Evolutionary conservation across 2,329 filamentous ascomycete species (phyloP).

Genomic region (Zymoseptoria ardabiliae): DNA sequence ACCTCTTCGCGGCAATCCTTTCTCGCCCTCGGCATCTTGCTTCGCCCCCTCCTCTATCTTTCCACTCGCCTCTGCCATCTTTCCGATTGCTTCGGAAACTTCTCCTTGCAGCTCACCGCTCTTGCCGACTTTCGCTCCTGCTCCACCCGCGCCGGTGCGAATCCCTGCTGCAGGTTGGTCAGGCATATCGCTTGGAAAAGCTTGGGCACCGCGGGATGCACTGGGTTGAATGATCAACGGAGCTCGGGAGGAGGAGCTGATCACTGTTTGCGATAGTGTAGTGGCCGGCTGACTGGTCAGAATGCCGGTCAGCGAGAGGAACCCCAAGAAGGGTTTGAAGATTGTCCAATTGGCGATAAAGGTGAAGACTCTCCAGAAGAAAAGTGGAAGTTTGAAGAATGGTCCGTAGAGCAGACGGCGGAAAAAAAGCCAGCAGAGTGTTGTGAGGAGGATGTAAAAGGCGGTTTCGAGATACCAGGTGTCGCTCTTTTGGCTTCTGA

Average conservation of each 20-base stretch:
- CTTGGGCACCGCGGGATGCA: conserved; percentile 33
- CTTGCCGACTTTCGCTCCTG: conserved; percentile 31
- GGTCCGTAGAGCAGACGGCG: conserved; percentile 81
- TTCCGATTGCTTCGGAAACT: conserved; percentile 35
- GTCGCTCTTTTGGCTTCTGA: conserved; percentile 88
- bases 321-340: conserved; percentile 34
- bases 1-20: conserved; percentile 29
- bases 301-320: conserved; percentile 49
- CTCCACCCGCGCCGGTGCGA: conserved; percentile 45
- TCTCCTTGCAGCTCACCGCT: conserved; percentile 24
- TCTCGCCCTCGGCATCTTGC: conserved; percentile 12
- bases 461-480: conserved; percentile 95
- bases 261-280: not conserved
- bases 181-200: conserved; percentile 23
- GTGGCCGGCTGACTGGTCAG: conserved; percentile 17
- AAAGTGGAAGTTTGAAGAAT: conserved; percentile 65
- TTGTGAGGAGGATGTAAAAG: conserved; percentile 71
- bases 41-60: conserved; percentile 11
- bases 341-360: conserved; percentile 25
- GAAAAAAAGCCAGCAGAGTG: conserved; percentile 79
- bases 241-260: conserved; percentile 17
- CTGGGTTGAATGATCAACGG: conserved; percentile 40
- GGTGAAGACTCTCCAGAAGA: conserved; percentile 17
- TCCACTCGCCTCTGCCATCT: conserved; percentile 36
- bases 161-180: conserved; percentile 28